phyloP scores from a whole-genome alignment of 768 basidiomycete species.

The Mrakia blollopis region DNA sequence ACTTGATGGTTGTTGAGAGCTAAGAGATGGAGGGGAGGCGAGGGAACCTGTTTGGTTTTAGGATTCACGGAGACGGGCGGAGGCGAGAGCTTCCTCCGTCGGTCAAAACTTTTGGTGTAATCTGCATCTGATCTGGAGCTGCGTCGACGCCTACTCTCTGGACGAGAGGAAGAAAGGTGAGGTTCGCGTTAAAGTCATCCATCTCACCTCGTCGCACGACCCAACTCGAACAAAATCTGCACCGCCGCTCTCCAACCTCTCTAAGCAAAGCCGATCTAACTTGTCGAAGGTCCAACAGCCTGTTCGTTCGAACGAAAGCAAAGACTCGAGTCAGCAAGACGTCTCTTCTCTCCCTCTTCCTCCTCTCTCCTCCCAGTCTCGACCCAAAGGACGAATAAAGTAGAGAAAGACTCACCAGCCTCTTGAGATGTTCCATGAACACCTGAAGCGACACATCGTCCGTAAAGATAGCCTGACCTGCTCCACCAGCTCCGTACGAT shows the following conservation, averaged over 20 bases:
- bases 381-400: no score
- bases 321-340: neutral
- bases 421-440: conserved; percentile 95
- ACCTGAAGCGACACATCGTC: conserved; percentile 97
- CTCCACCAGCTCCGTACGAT: conserved; percentile 84
- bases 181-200: conserved; percentile 14
- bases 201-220: neutral
- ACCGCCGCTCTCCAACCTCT: neutral
- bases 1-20: no score
- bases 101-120: no score
- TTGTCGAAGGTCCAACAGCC: conserved; percentile 11
- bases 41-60: no score
- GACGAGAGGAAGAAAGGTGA: neutral
- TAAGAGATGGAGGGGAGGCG: no score
- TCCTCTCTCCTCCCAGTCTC: no score
- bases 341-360: neutral
- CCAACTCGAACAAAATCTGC: no score
- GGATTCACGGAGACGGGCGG: no score
- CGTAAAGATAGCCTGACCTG: conserved; percentile 78
- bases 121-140: no score
- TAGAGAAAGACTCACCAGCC: conserved; percentile 56
- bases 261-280: neutral
- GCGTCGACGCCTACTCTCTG: no score
- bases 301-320: neutral
- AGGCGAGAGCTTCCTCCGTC: no score